Conservation (phyloP, 257 asterid genomes). For the Ajuga chamaepitys region DNA sequence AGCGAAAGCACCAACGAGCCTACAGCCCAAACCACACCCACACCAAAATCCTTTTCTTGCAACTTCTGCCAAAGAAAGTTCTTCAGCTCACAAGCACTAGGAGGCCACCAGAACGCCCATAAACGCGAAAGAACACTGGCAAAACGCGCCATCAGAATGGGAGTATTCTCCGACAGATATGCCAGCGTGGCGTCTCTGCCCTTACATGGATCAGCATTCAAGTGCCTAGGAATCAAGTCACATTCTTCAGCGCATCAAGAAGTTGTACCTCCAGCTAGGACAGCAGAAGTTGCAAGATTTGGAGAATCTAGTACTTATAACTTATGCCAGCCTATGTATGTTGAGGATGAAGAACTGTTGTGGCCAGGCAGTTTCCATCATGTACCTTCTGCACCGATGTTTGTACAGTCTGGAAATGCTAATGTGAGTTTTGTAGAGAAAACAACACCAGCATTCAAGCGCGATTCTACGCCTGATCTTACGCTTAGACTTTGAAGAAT, state of each 20-base stretch:
- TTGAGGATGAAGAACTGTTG: constrained; percentile 30
- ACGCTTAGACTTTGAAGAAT: constrained; percentile 44
- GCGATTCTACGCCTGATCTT: constrained; percentile 40
- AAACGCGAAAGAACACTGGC: constrained; percentile 36
- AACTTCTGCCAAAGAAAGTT: constrained; percentile 40
- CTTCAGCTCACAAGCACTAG: constrained; percentile 47
- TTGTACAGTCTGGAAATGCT: constrained; percentile 19
- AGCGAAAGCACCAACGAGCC: constrained; percentile 44
- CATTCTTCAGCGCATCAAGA: constrained; percentile 46
- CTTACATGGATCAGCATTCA: constrained; percentile 42
- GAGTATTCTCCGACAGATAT: constrained; percentile 26
- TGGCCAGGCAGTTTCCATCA: constrained; percentile 64
- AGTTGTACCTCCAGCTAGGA: constrained; percentile 15
- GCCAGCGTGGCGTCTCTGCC: constrained; percentile 38
- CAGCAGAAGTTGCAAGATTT: constrained; percentile 27
- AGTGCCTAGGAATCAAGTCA: constrained; percentile 44
- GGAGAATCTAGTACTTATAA: constrained; percentile 17
- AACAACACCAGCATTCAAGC: constrained; percentile 7
- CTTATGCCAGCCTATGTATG: constrained; percentile 31
- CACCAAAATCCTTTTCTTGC: constrained; percentile 40
- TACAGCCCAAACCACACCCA: constrained; percentile 9
- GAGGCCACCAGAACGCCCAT: constrained; percentile 47
- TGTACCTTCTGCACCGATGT: constrained; percentile 19
- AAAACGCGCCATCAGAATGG: constrained; percentile 44
- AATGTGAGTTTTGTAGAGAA: constrained; percentile 16